phyloP scores from a whole-genome alignment of 2,329 filamentous ascomycete genomes.

The Pseudocercospora ulei region DNA sequence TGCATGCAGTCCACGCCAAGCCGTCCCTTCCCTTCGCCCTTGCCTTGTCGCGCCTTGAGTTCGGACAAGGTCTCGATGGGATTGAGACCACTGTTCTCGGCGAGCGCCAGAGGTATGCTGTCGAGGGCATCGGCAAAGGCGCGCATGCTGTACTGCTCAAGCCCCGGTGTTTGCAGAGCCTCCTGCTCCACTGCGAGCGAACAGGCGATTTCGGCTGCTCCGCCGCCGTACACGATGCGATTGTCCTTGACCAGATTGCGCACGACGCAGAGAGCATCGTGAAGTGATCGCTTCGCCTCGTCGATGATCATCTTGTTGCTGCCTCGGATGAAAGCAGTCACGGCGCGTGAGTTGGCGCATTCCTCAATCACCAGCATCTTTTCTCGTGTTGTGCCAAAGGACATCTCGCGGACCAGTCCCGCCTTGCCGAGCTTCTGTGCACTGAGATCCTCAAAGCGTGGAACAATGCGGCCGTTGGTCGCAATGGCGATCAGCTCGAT shows the following conservation, averaged over 20 bases:
- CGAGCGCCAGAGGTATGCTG: slow-evolving; percentile 84
- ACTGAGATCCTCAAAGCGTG: slow-evolving; percentile 88
- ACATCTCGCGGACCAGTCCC: slow-evolving; percentile 86
- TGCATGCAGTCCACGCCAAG: slow-evolving; percentile 98
- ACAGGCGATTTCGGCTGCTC: slow-evolving; percentile 94
- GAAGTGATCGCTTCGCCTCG: slow-evolving; percentile 92
- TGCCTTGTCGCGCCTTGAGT: slow-evolving; percentile 93
- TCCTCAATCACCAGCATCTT: slow-evolving; percentile 99
- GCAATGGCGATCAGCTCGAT: slow-evolving; percentile 98
- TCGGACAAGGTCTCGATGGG: slow-evolving; percentile 90
- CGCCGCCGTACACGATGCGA: slow-evolving; percentile 93
- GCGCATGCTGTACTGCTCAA: slow-evolving; percentile 98
- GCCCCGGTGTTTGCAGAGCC: slow-evolving; percentile 78
- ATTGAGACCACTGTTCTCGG: slow-evolving; percentile 93
- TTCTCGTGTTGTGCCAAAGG: slow-evolving; percentile 91
- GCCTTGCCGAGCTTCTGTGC: slow-evolving; percentile 83
- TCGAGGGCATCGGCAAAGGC: slow-evolving; percentile 94
- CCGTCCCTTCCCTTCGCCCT: slow-evolving; percentile 60
- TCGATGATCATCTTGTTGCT: slow-evolving; percentile 99
- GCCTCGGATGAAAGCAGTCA: slow-evolving; percentile 90
- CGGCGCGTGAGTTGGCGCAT: slow-evolving; percentile 92
- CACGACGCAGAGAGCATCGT: slow-evolving; percentile 95
- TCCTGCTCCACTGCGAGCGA: slow-evolving; percentile 92
- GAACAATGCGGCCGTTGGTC: slow-evolving; percentile 94
- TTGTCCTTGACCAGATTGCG: slow-evolving; percentile 94